phyloP scores from a whole-genome alignment of 75 land plant genomes.

The Pseudotsuga menziesii region DNA sequence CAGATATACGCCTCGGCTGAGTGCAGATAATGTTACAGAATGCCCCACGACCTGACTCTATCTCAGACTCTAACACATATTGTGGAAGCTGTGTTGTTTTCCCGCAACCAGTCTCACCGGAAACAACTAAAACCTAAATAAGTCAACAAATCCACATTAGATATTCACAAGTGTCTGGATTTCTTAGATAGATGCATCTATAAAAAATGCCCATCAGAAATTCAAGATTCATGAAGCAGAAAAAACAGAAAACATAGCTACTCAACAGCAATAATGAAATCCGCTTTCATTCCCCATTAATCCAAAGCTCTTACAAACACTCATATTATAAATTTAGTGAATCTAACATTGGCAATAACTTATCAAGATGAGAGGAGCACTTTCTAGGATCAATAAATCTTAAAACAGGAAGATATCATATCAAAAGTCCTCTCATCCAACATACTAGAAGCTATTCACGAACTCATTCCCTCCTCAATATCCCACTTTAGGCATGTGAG shows the following conservation, averaged over 20 bases:
- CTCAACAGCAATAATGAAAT: not conserved
- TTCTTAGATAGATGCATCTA: not conserved
- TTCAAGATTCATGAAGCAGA: no score
- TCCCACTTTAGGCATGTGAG: not conserved
- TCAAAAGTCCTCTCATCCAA: not conserved
- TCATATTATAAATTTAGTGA: not conserved
- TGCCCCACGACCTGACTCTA: slow-evolving; percentile 94
- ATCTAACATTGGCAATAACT: not conserved
- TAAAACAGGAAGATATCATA: not conserved
- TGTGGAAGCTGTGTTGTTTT: slow-evolving; percentile 99
- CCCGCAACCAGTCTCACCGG: slow-evolving; percentile 99
- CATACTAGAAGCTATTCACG: not conserved
- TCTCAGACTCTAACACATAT: slow-evolving; percentile 86
- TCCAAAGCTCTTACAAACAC: not conserved
- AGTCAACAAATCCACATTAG: not conserved
- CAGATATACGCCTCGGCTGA: slow-evolving; percentile 97
- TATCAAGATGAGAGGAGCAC: not conserved
- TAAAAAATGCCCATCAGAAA: not conserved
- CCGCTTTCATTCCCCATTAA: not conserved
- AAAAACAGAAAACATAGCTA: no score
- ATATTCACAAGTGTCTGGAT: not conserved
- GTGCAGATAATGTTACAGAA: slow-evolving; percentile 95
- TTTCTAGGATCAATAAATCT: not conserved
- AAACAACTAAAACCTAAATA: slow-evolving; percentile 79
- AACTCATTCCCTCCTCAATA: not conserved